These are phyloP conservation scores for Trichocladium antarcticum DNA, from an alignment of 495 filamentous ascomycete species.

Conservation along the genomic window DNA sequence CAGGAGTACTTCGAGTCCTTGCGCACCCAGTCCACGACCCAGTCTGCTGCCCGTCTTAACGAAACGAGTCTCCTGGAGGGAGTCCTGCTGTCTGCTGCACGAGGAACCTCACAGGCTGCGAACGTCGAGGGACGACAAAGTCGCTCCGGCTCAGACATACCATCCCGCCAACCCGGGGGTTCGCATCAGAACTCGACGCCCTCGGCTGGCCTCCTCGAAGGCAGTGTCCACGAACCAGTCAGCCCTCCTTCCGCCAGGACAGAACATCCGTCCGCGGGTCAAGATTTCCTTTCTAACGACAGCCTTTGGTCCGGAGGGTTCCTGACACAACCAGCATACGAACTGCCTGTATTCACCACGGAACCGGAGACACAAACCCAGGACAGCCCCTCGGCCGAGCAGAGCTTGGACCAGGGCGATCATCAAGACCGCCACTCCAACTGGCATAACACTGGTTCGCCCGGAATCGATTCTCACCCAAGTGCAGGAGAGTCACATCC, in stretches of 20 bases:
- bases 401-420: neutral
- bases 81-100: neutral
- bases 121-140: neutral
- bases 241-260: neutral
- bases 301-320: slow-evolving; percentile 10
- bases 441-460: neutral
- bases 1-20: slow-evolving; percentile 15
- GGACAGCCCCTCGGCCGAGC: neutral
- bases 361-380: neutral
- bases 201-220: neutral
- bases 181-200: neutral
- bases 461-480: neutral
- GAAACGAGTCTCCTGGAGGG: neutral
- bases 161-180: slow-evolving; percentile 16
- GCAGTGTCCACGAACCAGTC: neutral
- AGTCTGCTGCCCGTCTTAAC: neutral
- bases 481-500: neutral
- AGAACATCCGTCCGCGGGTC: neutral
- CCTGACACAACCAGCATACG: slow-evolving; percentile 17
- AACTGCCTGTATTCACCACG: neutral
- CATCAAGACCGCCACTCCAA: neutral
- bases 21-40: slow-evolving; percentile 6
- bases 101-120: neutral
- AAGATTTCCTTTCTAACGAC: neutral
- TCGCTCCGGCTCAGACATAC: slow-evolving; percentile 11